A percentile compares a stretch with the other conserved stretches of the same genome.
These are phyloP conservation scores for Trichosporon coremiiforme DNA, from an alignment of 1,284 basidiomycete genomes.

Conservation along the genomic window DNA sequence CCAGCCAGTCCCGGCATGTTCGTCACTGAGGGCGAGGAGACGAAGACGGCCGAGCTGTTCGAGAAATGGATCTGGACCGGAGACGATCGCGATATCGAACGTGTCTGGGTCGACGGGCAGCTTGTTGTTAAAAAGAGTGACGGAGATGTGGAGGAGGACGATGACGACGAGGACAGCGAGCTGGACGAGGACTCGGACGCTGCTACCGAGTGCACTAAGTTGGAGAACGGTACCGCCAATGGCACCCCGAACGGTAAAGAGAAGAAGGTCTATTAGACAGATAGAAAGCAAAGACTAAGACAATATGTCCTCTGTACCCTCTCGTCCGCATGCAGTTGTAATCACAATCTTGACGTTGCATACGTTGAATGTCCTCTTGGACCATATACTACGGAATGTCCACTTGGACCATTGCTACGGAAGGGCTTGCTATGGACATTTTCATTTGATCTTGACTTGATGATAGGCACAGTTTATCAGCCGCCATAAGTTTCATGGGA, in stretches of 20 bases:
- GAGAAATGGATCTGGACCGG: conserved; percentile 64
- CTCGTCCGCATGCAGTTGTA: neutral
- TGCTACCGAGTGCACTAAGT: neutral
- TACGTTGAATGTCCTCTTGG: neutral
- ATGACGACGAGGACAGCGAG: neutral
- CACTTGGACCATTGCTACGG: neutral
- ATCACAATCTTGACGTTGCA: conserved; percentile 1
- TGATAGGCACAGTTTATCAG: neutral
- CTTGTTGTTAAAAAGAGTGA: conserved; percentile 14
- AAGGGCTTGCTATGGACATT: neutral
- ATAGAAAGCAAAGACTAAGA: too few relatives aligned
- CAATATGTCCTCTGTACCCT: too few relatives aligned
- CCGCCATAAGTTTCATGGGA: neutral
- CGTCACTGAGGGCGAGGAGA: conserved; percentile 42
- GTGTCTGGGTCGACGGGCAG: conserved; percentile 68
- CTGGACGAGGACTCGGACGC: neutral
- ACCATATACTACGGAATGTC: neutral
- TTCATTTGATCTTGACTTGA: neutral
- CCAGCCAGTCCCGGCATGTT: conserved; percentile 62
- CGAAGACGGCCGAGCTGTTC: conserved; percentile 40
- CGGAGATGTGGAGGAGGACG: neutral
- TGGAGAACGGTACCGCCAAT: neutral
- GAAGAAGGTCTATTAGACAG: neutral
- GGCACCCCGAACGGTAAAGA: neutral
- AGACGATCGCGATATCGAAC: conserved; percentile 82